Conservation (phyloP, 805 yeast species). For the Starmera amethionina region DNA sequence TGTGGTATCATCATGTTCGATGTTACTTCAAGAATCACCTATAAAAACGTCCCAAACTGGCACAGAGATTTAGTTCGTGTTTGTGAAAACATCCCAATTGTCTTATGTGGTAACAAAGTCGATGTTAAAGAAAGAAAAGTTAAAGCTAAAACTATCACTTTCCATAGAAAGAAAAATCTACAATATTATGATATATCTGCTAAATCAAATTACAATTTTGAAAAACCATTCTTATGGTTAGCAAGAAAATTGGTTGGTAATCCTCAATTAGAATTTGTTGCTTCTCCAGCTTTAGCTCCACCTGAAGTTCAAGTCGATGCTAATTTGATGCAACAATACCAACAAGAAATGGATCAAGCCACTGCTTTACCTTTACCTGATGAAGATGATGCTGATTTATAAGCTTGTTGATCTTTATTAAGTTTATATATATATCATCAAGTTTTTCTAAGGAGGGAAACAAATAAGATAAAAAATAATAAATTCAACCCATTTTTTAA, state of each 20-base stretch:
- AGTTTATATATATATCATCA: too few relatives aligned
- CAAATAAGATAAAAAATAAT: too few relatives aligned
- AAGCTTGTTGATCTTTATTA: constrained; percentile 20
- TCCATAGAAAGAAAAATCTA: constrained; percentile 99
- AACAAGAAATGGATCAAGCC: constrained; percentile 99
- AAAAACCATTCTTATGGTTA: constrained; percentile 99
- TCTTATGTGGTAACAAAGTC: constrained; percentile 98
- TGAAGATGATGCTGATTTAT: constrained; percentile 99
- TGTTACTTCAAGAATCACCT: constrained; percentile 98
- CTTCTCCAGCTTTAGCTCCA: constrained; percentile 98
- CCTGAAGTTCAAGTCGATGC: constrained; percentile 98
- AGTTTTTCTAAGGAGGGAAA: too few relatives aligned
- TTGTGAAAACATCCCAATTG: constrained; percentile 99
- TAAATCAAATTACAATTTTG: constrained; percentile 98
- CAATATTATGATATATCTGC: constrained; percentile 99
- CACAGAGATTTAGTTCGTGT: constrained; percentile 99
- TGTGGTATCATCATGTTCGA: constrained; percentile 99
- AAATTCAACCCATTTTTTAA: too few relatives aligned
- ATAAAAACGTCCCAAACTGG: constrained; percentile 99
- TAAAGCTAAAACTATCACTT: constrained; percentile 98
- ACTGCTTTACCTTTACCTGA: constrained; percentile 99
- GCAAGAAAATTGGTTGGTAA: constrained; percentile 98
- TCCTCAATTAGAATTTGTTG: constrained; percentile 96
- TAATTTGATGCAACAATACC: constrained; percentile 95
- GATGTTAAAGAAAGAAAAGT: constrained; percentile 99